These are phyloP conservation scores for Porcisia hertigi DNA, from an alignment of 208 protist genomes.

Conservation along the genomic window DNA sequence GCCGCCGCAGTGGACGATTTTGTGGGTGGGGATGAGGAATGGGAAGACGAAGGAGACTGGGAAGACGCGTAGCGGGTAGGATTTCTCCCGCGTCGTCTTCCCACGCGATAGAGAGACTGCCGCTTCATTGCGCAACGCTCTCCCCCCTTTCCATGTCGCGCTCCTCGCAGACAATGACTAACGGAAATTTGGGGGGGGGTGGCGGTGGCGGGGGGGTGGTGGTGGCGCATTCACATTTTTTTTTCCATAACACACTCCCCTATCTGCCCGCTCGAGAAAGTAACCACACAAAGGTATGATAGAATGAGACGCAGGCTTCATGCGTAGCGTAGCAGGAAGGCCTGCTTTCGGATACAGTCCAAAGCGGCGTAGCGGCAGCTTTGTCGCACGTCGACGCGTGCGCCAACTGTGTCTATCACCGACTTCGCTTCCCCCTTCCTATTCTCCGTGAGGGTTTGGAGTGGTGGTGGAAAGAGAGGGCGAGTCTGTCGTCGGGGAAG, in stretches of 20 bases:
- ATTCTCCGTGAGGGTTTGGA: background rate
- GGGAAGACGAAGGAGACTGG: slow-evolving; percentile 23
- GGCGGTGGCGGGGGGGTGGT: too few relatives aligned
- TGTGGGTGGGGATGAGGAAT: slow-evolving; percentile 30
- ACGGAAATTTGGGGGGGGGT: too few relatives aligned
- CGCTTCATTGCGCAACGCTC: background rate
- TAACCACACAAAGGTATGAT: too few relatives aligned
- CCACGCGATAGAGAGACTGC: background rate
- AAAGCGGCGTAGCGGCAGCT: slow-evolving; percentile 5
- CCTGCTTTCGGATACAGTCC: background rate
- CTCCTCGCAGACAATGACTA: background rate
- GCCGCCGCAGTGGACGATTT: background rate
- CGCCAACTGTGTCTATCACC: background rate
- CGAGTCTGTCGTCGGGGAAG: background rate
- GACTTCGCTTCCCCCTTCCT: background rate
- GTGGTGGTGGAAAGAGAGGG: background rate
- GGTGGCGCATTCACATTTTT: background rate
- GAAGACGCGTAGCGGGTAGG: background rate
- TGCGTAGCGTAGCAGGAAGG: background rate
- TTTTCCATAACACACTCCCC: background rate
- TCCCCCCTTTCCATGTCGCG: background rate
- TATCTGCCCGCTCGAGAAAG: background rate
- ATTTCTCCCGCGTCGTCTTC: background rate
- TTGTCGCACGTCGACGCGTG: background rate
- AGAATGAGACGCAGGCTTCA: background rate